Evolutionary conservation across 176 grass and related monocot species (phyloP).

Genomic region (Panicum miliaceum): DNA sequence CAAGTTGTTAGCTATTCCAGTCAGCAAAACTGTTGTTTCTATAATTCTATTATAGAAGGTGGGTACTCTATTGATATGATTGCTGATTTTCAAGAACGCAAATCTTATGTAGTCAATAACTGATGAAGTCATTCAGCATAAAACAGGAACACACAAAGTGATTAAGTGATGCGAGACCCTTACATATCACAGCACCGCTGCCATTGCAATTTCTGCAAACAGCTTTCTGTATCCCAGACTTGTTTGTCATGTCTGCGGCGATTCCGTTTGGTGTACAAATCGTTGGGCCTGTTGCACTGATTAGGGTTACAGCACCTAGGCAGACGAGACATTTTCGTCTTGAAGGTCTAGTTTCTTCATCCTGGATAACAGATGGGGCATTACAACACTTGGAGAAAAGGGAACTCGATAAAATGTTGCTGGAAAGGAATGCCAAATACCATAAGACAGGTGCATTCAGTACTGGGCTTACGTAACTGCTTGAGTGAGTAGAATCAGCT

Average conservation of each 20-base stretch:
- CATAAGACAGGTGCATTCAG: neutral
- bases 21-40: neutral
- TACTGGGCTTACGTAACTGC: neutral
- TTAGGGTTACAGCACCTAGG: constrained; percentile 68
- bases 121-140: neutral
- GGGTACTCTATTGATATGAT: neutral
- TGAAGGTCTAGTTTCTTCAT: constrained; percentile 41
- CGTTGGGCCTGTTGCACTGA: constrained; percentile 57
- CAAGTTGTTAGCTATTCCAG: neutral
- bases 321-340: constrained; percentile 81
- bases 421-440: neutral
- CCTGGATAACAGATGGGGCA: constrained; percentile 34
- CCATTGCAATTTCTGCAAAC: constrained; percentile 87
- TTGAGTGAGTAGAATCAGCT: neutral
- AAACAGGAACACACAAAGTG: neutral
- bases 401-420: neutral
- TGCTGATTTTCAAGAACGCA: neutral
- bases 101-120: neutral
- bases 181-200: constrained; percentile 89
- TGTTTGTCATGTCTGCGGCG: constrained; percentile 48
- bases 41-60: neutral
- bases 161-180: constrained; percentile 31
- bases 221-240: constrained; percentile 54
- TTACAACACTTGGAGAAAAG: neutral
- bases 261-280: constrained; percentile 53